These are phyloP conservation scores for Aegilops tauschii DNA, from an alignment of 176 grass and related monocot genomes.

Conservation along the genomic window DNA sequence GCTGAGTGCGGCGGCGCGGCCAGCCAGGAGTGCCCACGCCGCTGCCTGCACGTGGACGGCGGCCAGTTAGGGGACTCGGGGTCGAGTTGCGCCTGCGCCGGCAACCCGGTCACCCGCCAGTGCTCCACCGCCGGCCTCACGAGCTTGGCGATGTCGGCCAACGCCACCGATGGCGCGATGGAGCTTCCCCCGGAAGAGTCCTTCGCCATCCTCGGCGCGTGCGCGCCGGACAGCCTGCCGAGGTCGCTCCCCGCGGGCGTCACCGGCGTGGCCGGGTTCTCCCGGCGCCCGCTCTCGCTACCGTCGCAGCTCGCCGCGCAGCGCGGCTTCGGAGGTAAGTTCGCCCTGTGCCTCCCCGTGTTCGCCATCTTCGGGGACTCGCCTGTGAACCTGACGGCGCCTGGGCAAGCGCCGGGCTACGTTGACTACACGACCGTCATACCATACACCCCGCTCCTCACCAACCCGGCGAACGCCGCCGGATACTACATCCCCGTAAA, in stretches of 20 bases:
- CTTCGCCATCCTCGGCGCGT: conserved; percentile 22
- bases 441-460: conserved; percentile 43
- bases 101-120: conserved; percentile 34
- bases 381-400: conserved; percentile 24
- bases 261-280: conserved; percentile 49
- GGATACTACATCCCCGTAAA: conserved; percentile 45
- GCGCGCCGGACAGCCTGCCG: conserved; percentile 27
- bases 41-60: conserved; percentile 25
- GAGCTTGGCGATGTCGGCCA: conserved; percentile 1
- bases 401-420: not conserved
- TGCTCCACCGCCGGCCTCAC: conserved; percentile 44
- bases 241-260: conserved; percentile 15
- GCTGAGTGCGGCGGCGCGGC: not conserved
- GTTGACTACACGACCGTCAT: conserved; percentile 6
- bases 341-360: conserved; percentile 49
- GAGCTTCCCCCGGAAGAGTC: not conserved
- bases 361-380: conserved; percentile 40
- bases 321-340: conserved; percentile 30
- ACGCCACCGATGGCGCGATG: conserved; percentile 29
- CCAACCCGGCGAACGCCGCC: conserved; percentile 24
- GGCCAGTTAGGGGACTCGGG: not conserved
- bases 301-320: conserved; percentile 40
- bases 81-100: conserved; percentile 26
- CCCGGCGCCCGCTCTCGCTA: conserved; percentile 18
- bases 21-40: not conserved